Percentiles rank a stretch among this genome's conserved stretches.
phyloP scores from a whole-genome alignment of 805 yeast genomes.

The Ogataea saltuana region DNA sequence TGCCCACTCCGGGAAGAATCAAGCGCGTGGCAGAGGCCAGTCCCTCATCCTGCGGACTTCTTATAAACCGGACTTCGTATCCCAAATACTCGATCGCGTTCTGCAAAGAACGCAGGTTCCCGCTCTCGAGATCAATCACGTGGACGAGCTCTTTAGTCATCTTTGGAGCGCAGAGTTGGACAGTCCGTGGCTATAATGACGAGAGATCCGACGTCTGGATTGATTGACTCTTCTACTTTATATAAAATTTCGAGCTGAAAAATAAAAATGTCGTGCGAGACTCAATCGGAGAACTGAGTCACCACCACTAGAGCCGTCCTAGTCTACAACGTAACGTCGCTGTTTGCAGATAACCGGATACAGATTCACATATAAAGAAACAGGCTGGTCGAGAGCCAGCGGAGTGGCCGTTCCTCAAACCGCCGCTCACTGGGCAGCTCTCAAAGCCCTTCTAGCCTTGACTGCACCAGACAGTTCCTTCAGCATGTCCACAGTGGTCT shows the following conservation, averaged over 20 bases:
- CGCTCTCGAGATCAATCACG: slow-evolving; percentile 91
- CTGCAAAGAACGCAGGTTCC: slow-evolving; percentile 83
- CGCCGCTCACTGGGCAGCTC: slow-evolving; percentile 7
- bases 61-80: slow-evolving; percentile 62
- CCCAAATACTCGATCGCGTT: slow-evolving; percentile 86
- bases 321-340: too few relatives aligned
- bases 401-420: too few relatives aligned
- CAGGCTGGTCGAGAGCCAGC: not conserved
- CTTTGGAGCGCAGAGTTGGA: not conserved
- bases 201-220: not conserved
- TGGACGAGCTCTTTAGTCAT: slow-evolving; percentile 43
- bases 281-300: not conserved
- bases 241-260: not conserved
- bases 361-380: not conserved
- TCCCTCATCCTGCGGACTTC: slow-evolving; percentile 54
- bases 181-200: not conserved
- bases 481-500: slow-evolving; percentile 80
- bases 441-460: slow-evolving; percentile 63
- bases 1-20: slow-evolving; percentile 96
- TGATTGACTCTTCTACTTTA: not conserved
- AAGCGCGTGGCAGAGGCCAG: slow-evolving; percentile 52
- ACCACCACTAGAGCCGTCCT: too few relatives aligned
- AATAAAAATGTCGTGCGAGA: slow-evolving; percentile 11
- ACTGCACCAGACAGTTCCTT: slow-evolving; percentile 80
- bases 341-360: too few relatives aligned